Conservation (phyloP, 1,284 basidiomycete genomes). For the Tranzscheliella williamsii region DNA sequence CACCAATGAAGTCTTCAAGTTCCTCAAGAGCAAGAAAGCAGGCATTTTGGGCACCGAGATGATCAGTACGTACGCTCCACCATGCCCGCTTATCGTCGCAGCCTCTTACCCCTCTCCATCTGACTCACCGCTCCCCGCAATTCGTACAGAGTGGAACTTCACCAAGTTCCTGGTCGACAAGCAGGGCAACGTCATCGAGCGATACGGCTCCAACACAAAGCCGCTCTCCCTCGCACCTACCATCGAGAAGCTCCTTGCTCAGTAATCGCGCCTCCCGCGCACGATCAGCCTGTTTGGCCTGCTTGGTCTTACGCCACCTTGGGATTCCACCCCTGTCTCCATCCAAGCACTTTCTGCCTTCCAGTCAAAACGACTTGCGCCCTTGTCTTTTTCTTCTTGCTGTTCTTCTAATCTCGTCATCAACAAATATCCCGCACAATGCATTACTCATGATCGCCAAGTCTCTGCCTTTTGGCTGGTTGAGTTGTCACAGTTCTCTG, state of each 20-base stretch:
- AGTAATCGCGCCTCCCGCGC: conserved; percentile 5
- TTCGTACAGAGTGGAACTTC: conserved; percentile 64
- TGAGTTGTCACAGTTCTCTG: no score
- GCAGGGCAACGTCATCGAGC: conserved; percentile 72
- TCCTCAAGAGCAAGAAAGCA: conserved; percentile 78
- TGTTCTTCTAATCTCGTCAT: no score
- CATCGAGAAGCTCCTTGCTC: conserved; percentile 66
- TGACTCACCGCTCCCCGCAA: background rate
- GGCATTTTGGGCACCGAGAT: conserved; percentile 74
- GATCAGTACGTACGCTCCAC: conserved; percentile 65
- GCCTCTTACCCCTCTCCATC: background rate
- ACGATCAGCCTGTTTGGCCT: no score
- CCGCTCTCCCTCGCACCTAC: conserved; percentile 71
- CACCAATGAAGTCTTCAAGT: conserved; percentile 79
- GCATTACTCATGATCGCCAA: no score
- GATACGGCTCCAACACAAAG: conserved; percentile 78
- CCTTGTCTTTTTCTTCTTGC: no score
- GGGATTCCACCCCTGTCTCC: no score
- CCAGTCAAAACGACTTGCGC: no score
- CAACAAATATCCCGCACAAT: no score
- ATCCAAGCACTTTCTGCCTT: no score
- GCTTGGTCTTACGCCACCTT: no score
- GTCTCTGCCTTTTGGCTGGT: no score
- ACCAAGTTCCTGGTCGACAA: conserved; percentile 64
- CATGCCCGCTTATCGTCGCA: background rate